phyloP scores from a whole-genome alignment of 495 filamentous ascomycete species.

The Lasiosphaeriaceae sp. region DNA sequence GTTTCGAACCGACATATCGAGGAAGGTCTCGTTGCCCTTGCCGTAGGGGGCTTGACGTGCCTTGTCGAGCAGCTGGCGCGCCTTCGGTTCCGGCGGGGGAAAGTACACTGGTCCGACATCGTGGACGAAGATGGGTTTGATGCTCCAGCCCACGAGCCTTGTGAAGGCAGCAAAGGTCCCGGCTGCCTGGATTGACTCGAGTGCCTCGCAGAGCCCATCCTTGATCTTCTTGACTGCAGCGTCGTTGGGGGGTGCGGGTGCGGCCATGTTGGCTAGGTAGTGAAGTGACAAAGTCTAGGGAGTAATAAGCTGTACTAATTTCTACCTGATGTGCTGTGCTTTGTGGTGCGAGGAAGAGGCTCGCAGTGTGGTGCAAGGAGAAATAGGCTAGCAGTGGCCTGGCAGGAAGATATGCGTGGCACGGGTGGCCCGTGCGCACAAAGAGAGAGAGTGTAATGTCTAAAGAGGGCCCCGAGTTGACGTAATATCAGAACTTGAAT shows the following conservation, averaged over 20 bases:
- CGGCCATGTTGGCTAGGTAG: neutral
- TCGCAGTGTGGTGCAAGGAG: too few relatives aligned
- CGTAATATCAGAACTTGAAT: neutral
- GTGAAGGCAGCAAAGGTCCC: constrained; percentile 11
- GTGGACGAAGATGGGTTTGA: constrained; percentile 19
- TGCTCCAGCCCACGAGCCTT: neutral
- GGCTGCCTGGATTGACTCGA: constrained; percentile 7
- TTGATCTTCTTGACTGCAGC: neutral
- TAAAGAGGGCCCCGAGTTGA: neutral
- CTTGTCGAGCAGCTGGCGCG: constrained; percentile 33
- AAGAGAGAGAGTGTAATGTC: too few relatives aligned
- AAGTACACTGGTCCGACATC: constrained; percentile 24
- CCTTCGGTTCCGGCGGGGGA: constrained; percentile 41
- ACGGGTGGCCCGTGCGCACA: too few relatives aligned
- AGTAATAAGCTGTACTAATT: too few relatives aligned
- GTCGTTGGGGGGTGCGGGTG: neutral
- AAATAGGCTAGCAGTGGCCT: too few relatives aligned
- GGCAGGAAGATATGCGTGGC: too few relatives aligned
- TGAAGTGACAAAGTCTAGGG: too few relatives aligned
- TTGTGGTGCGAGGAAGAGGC: too few relatives aligned
- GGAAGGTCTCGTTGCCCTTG: constrained; percentile 40
- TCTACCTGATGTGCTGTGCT: too few relatives aligned
- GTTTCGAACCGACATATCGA: constrained; percentile 46
- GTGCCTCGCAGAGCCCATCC: neutral
- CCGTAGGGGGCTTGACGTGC: constrained; percentile 45